A percentile compares a stretch with the other conserved stretches of the same genome.
phyloP scores from a whole-genome alignment of 179 eudicot genomes.

The Gypsophila paniculata region DNA sequence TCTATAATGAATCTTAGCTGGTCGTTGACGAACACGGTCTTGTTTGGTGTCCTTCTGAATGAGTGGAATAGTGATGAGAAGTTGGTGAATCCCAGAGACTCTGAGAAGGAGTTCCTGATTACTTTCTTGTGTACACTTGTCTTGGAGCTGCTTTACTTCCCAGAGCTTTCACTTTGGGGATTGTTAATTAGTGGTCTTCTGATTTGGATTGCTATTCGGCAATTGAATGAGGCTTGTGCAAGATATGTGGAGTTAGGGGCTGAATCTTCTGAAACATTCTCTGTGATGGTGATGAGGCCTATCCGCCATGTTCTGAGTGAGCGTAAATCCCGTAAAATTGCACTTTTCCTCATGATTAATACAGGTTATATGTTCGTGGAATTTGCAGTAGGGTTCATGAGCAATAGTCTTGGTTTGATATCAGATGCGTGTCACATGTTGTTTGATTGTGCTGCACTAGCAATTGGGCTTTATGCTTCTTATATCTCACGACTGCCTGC shows the following conservation, averaged over 20 bases:
- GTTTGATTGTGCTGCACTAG: slow-evolving; percentile 97
- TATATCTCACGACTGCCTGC: slow-evolving; percentile 95
- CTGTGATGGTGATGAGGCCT: slow-evolving; percentile 61
- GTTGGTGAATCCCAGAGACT: slow-evolving; percentile 47
- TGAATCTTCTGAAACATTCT: slow-evolving; percentile 54
- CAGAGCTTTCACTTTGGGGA: slow-evolving; percentile 96
- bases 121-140: slow-evolving; percentile 71
- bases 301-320: slow-evolving; percentile 80
- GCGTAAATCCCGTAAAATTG: slow-evolving; percentile 97
- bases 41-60: slow-evolving; percentile 88
- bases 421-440: slow-evolving; percentile 99
- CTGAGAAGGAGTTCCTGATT: slow-evolving; percentile 72
- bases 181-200: slow-evolving; percentile 70
- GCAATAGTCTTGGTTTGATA: slow-evolving; percentile 94
- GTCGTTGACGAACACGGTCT: slow-evolving; percentile 83
- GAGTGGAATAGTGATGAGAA: slow-evolving; percentile 77
- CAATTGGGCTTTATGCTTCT: slow-evolving; percentile 92
- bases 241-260: slow-evolving; percentile 62
- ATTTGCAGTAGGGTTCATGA: slow-evolving; percentile 93
- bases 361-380: slow-evolving; percentile 93
- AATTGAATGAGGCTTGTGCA: slow-evolving; percentile 43
- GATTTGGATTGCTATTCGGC: slow-evolving; percentile 66
- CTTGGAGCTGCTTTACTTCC: slow-evolving; percentile 79
- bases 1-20: slow-evolving; percentile 63
- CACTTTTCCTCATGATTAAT: slow-evolving; percentile 87